phyloP scores from a whole-genome alignment of 2,329 filamentous ascomycete genomes.

The Sphaerulina vaccinii region DNA sequence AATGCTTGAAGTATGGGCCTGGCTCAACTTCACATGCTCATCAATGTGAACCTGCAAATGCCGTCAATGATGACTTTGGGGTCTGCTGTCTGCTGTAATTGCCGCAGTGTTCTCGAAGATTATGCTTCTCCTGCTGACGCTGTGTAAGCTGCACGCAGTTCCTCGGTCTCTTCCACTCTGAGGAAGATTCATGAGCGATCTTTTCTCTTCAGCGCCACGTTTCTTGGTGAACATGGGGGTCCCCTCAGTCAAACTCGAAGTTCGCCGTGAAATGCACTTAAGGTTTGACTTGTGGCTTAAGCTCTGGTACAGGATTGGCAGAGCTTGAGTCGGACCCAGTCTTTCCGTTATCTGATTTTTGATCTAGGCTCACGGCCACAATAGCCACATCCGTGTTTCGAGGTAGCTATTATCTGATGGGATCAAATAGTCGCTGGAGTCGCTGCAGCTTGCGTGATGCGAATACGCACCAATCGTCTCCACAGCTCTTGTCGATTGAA shows the following conservation, averaged over 20 bases:
- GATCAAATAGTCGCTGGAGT: background rate
- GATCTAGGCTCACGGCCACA: slow-evolving; percentile 6
- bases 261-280: too few species aligned
- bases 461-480: background rate
- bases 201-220: background rate
- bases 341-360: slow-evolving; percentile 6
- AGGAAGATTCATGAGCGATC: background rate
- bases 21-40: too few species aligned
- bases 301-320: slow-evolving; percentile 9
- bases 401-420: background rate
- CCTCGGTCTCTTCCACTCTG: background rate
- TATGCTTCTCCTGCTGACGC: too few species aligned
- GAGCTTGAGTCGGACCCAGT: slow-evolving; percentile 1
- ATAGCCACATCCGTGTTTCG: background rate
- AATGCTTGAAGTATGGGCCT: too few species aligned
- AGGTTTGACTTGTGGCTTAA: slow-evolving; percentile 11
- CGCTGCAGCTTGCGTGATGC: too few species aligned
- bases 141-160: background rate
- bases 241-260: too few species aligned
- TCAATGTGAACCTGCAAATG: too few species aligned
- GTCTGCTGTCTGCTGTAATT: too few species aligned
- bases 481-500: background rate
- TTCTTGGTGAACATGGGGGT: too few species aligned
- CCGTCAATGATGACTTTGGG: too few species aligned
- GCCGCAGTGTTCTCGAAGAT: too few species aligned